These are phyloP conservation scores for Leccinum aurantiacum DNA, from an alignment of 768 basidiomycete genomes.

Conservation along the genomic window DNA sequence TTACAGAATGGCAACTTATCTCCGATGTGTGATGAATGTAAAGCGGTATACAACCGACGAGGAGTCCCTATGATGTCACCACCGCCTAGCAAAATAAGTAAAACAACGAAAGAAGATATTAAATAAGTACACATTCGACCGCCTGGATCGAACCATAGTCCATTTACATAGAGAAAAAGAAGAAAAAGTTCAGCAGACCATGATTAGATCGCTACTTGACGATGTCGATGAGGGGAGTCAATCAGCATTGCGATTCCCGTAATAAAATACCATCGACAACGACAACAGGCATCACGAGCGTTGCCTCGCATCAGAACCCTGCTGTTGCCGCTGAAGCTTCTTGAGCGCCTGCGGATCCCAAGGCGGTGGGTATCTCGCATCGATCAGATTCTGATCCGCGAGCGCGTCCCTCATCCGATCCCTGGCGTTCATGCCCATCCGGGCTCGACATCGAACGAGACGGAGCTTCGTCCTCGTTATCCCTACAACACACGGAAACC, in stretches of 20 bases:
- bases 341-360: conserved; percentile 55
- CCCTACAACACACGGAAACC: conserved; percentile 44
- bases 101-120: not conserved
- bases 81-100: not conserved
- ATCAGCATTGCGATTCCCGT: not conserved
- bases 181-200: conserved; percentile 4
- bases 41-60: conserved; percentile 16
- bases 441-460: conserved; percentile 71
- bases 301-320: conserved; percentile 7
- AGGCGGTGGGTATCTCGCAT: conserved; percentile 68
- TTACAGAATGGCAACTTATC: conserved; percentile 15
- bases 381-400: conserved; percentile 77
- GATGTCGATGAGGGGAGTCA: too few relatives aligned
- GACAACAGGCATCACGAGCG: conserved; percentile 6
- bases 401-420: conserved; percentile 76
- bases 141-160: not conserved
- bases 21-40: conserved; percentile 6
- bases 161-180: not conserved
- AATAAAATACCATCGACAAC: not conserved
- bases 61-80: conserved; percentile 11
- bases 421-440: conserved; percentile 73
- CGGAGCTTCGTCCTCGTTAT: conserved; percentile 84
- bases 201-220: not conserved
- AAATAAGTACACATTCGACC: not conserved
- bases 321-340: conserved; percentile 29